A percentile compares a stretch with the other conserved stretches of the same genome.
Evolutionary conservation across 2,329 filamentous ascomycete species (phyloP).

Genomic region (Metarhizium brunneum): DNA sequence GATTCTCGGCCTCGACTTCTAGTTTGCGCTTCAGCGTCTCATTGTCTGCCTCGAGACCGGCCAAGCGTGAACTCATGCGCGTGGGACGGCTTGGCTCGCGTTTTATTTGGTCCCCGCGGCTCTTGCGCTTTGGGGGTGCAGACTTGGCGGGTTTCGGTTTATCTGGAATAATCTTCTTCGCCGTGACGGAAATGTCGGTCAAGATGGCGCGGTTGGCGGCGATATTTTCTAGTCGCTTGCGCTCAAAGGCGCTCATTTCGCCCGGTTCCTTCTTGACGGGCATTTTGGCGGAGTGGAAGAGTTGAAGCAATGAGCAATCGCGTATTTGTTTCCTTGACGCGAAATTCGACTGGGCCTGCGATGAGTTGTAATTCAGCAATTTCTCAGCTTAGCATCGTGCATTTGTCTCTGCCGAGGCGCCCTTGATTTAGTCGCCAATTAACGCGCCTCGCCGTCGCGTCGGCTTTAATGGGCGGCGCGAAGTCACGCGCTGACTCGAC

Average conservation of each 20-base stretch:
- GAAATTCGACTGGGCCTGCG: neutral
- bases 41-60: slow-evolving; percentile 41
- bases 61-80: slow-evolving; percentile 48
- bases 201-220: slow-evolving; percentile 74
- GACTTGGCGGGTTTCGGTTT: slow-evolving; percentile 40
- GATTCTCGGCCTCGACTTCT: slow-evolving; percentile 37
- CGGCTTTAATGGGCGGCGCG: slow-evolving; percentile 9
- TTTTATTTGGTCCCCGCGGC: slow-evolving; percentile 32
- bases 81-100: slow-evolving; percentile 40
- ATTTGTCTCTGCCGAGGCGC: neutral
- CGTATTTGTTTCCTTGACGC: neutral
- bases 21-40: slow-evolving; percentile 40
- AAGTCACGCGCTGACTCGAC: slow-evolving; percentile 9
- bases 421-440: neutral
- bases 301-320: neutral
- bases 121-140: slow-evolving; percentile 23
- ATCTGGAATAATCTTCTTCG: slow-evolving; percentile 55
- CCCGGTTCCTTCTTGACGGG: slow-evolving; percentile 31
- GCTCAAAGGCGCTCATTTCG: slow-evolving; percentile 75
- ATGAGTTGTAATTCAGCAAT: neutral
- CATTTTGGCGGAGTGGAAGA: slow-evolving; percentile 25
- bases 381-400: neutral
- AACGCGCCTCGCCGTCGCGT: neutral
- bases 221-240: slow-evolving; percentile 76
- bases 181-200: slow-evolving; percentile 64